A percentile compares a stretch with the other conserved stretches of the same genome.
These are phyloP conservation scores for Saccharomycopsis fodiens DNA, from an alignment of 805 yeast species.

Conservation along the genomic window DNA sequence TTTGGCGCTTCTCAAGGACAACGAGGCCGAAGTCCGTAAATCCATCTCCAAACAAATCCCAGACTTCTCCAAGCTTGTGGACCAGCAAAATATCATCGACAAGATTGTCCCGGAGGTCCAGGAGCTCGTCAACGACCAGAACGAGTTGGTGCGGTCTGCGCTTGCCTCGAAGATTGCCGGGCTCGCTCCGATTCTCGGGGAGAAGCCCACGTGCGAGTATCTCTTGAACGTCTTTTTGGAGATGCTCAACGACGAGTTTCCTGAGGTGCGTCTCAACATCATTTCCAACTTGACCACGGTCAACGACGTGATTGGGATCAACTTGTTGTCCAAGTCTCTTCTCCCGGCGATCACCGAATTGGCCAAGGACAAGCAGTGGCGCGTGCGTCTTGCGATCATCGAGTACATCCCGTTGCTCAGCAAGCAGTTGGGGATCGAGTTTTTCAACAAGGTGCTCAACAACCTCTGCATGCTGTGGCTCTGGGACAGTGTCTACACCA, in stretches of 20 bases:
- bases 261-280: slow-evolving; percentile 91
- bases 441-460: slow-evolving; percentile 87
- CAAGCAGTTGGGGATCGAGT: slow-evolving; percentile 85
- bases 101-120: slow-evolving; percentile 80
- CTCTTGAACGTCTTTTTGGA: slow-evolving; percentile 81
- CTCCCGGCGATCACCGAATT: slow-evolving; percentile 94
- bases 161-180: slow-evolving; percentile 84
- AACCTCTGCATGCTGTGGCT: slow-evolving; percentile 94
- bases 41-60: slow-evolving; percentile 92
- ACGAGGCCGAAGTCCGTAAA: slow-evolving; percentile 94
- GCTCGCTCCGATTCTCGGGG: slow-evolving; percentile 77
- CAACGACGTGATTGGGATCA: slow-evolving; percentile 91
- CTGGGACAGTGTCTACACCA: slow-evolving; percentile 96
- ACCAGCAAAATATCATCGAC: slow-evolving; percentile 42
- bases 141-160: slow-evolving; percentile 89
- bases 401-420: slow-evolving; percentile 94
- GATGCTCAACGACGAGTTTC: slow-evolving; percentile 94
- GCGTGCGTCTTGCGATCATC: slow-evolving; percentile 93
- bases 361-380: slow-evolving; percentile 96
- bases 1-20: slow-evolving; percentile 73
- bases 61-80: slow-evolving; percentile 50
- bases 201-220: slow-evolving; percentile 73
- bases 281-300: slow-evolving; percentile 88
- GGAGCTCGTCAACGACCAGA: slow-evolving; percentile 79
- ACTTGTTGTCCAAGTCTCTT: slow-evolving; percentile 73